Evolutionary conservation across 495 filamentous ascomycete genomes (phyloP).

Genomic region (Neurospora sp.): DNA sequence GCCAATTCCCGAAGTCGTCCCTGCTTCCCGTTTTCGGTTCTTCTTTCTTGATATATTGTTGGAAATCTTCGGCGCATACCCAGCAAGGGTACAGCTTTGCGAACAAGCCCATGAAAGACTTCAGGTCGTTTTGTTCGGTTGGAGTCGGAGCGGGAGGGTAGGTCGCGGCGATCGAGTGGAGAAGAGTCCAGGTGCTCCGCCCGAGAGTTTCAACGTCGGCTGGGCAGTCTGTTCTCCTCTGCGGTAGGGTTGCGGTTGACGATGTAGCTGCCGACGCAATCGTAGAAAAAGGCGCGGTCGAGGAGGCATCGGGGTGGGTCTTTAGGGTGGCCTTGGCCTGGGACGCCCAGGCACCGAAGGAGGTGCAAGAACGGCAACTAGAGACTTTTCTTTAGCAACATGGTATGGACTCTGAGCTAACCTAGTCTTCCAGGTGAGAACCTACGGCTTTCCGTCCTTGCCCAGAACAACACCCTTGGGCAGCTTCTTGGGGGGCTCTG

Average conservation of each 20-base stretch:
- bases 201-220: constrained; percentile 80
- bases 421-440: background rate
- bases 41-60: constrained; percentile 65
- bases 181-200: constrained; percentile 80
- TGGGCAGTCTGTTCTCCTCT: constrained; percentile 45
- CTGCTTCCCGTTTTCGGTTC: constrained; percentile 56
- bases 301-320: constrained; percentile 14
- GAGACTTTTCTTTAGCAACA: constrained; percentile 6
- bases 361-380: constrained; percentile 86
- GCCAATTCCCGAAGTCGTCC: constrained; percentile 78
- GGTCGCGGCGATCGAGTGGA: constrained; percentile 79
- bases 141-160: constrained; percentile 63
- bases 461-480: constrained; percentile 81
- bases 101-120: constrained; percentile 69
- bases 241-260: background rate
- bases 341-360: constrained; percentile 49
- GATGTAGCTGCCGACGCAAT: constrained; percentile 20
- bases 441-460: constrained; percentile 94
- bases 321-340: constrained; percentile 58
- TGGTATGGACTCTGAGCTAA: background rate
- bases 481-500: constrained; percentile 27
- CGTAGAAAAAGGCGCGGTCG: constrained; percentile 22
- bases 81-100: constrained; percentile 86
- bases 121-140: constrained; percentile 61
- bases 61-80: constrained; percentile 90